Conservation (phyloP, 2,329 filamentous ascomycete species). For the Cordyceps cateniannulata region DNA sequence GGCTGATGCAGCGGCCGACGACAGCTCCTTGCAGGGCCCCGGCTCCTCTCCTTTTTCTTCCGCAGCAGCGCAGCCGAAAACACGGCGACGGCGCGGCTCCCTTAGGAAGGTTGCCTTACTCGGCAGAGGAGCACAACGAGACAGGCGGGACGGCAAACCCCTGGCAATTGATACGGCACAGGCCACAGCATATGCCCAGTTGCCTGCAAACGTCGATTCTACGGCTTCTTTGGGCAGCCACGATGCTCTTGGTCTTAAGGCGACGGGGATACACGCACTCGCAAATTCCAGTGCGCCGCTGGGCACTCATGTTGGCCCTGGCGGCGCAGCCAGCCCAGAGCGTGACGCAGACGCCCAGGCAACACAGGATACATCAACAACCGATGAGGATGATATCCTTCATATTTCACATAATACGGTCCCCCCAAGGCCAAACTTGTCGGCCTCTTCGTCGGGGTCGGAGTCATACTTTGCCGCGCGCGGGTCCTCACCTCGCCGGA, state of each 20-base stretch:
- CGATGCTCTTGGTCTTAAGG: slow-evolving; percentile 39
- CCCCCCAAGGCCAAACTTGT: slow-evolving; percentile 33
- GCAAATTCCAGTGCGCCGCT: background rate
- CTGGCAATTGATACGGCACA: slow-evolving; percentile 36
- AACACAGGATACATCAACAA: slow-evolving; percentile 53
- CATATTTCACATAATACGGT: slow-evolving; percentile 51
- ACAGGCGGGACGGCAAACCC: slow-evolving; percentile 46
- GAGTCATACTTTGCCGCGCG: slow-evolving; percentile 55
- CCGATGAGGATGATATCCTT: slow-evolving; percentile 74
- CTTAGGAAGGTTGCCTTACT: slow-evolving; percentile 81
- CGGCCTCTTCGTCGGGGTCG: slow-evolving; percentile 46
- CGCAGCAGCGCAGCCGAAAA: slow-evolving; percentile 38
- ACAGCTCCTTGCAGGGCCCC: background rate
- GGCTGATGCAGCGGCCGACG: slow-evolving; percentile 28
- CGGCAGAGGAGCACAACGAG: slow-evolving; percentile 62
- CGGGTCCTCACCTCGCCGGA: slow-evolving; percentile 35
- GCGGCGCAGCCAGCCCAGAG: background rate
- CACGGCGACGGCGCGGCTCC: slow-evolving; percentile 71
- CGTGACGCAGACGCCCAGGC: slow-evolving; percentile 16
- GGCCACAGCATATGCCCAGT: slow-evolving; percentile 17
- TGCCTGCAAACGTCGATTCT: background rate
- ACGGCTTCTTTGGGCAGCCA: slow-evolving; percentile 14
- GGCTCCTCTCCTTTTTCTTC: background rate
- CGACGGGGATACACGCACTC: slow-evolving; percentile 29
- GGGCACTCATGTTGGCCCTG: too few species aligned